phyloP scores from a whole-genome alignment of 2,329 filamentous ascomycete species.

The Rhytidhysteron rufulum region DNA sequence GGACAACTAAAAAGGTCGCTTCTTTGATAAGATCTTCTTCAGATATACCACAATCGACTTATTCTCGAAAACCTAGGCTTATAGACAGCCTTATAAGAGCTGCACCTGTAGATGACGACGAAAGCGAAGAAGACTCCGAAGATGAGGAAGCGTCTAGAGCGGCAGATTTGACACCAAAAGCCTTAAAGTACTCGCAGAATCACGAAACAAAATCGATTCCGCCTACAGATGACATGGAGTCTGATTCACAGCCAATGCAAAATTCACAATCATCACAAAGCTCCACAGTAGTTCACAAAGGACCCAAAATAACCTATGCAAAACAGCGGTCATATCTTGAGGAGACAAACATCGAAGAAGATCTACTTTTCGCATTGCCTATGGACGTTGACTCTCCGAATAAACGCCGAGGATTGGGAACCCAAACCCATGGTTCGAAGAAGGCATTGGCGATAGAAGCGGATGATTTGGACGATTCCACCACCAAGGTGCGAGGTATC shows the following conservation, averaged over 20 bases:
- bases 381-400: slow-evolving; percentile 22
- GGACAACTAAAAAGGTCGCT: slow-evolving; percentile 16
- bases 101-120: slow-evolving; percentile 20
- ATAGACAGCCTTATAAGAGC: slow-evolving; percentile 28
- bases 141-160: slow-evolving; percentile 18
- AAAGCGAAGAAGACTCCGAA: slow-evolving; percentile 6
- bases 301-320: slow-evolving; percentile 55
- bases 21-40: slow-evolving; percentile 28
- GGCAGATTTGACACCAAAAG: slow-evolving; percentile 9
- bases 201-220: not conserved
- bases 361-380: slow-evolving; percentile 26
- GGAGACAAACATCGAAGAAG: slow-evolving; percentile 45
- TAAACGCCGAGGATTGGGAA: not conserved
- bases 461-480: slow-evolving; percentile 41
- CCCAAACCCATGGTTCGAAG: slow-evolving; percentile 4
- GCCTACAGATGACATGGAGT: slow-evolving; percentile 14
- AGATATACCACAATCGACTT: slow-evolving; percentile 23
- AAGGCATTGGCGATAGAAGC: slow-evolving; percentile 26
- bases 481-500: slow-evolving; percentile 51
- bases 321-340: slow-evolving; percentile 57
- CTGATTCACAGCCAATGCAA: slow-evolving; percentile 12
- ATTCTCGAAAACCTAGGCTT: slow-evolving; percentile 23
- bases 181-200: not conserved
- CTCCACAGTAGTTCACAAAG: slow-evolving; percentile 12
- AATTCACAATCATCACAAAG: slow-evolving; percentile 27